Base-by-base conservation (phyloP, 1,284 basidiomycete genomes). In the Cutaneotrichosporon mucoides region DNA sequence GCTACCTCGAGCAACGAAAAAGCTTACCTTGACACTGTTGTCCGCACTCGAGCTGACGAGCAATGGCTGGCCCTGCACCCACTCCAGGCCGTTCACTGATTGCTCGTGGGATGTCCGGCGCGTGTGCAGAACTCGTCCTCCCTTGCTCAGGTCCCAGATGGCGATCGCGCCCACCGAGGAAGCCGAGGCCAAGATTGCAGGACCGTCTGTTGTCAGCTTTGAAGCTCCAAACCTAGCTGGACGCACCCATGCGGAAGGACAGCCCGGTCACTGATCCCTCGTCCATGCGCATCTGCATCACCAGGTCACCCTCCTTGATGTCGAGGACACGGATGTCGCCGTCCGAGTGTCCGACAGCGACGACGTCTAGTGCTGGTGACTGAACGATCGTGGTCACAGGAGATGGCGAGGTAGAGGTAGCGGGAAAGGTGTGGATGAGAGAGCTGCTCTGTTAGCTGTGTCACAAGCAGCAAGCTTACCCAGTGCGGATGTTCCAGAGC, bases 281-380 rank as follows among this genome's bases (percentile, higher is more conserved):
- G 47, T 78, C 70, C 86, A 96, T 92, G 67, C 86, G 87, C 79
- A 97, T 87, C 51, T 87, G 83, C 82, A 97, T 88, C 12, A 98
- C 81, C 41, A 87, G 82, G 75, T 97, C 93, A 66, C 95, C 93
- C 12, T 90, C 84, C 38, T 90, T 85, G 56, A 98, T 84, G 73
- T 99, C 95, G 68, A 93, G 88, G 7, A 99, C 82, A 0, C 88
- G 86, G 40, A 97, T 86, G 67, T 89, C 86, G 42, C 96, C 95
- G 4, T 90, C 90, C 0, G 86, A 82, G 70, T 91, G 93, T 0
- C 93, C 95, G 56, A 98, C 82, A 11, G 90, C 96, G 36, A 99
- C 82, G 6, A 99, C 90, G 70, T 99, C 96, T 56, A 99, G 88
- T 6, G 95, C 96, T 13, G 96, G 95, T 9, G 92, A 93, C 72